Conservation (phyloP, 495 filamentous ascomycete genomes). For the Pyronema omphalodes region DNA sequence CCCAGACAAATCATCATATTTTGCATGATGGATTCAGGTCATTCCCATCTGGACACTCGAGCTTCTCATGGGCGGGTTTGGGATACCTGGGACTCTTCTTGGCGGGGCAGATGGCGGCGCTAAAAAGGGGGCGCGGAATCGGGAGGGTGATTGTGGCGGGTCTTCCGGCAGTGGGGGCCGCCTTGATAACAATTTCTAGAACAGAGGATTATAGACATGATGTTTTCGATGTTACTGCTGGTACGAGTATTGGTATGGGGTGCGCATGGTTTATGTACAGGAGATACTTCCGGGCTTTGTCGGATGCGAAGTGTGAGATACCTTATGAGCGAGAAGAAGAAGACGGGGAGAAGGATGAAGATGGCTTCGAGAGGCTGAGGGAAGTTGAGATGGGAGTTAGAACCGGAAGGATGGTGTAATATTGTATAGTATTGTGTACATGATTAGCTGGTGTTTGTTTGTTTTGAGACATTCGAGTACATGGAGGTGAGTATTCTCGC, state of each 20-base stretch:
- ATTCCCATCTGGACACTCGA: constrained; percentile 78
- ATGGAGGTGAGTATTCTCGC: no score
- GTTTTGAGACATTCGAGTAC: no score
- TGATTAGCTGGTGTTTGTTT: no score
- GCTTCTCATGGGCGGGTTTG: constrained; percentile 69
- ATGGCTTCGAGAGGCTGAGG: constrained; percentile 5
- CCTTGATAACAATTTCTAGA: constrained; percentile 76
- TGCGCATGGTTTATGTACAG: constrained; percentile 66
- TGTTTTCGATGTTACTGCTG: constrained; percentile 72
- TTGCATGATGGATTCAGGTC: constrained; percentile 87
- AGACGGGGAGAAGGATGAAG: neutral
- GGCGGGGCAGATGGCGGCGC: constrained; percentile 9
- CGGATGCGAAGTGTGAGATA: constrained; percentile 32
- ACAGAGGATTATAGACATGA: constrained; percentile 92
- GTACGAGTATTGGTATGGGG: constrained; percentile 50
- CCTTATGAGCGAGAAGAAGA: constrained; percentile 26
- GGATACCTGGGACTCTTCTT: constrained; percentile 65
- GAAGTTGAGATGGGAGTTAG: constrained; percentile 1
- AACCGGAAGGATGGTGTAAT: no score
- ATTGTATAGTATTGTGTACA: no score
- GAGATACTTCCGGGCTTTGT: constrained; percentile 31
- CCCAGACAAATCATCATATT: constrained; percentile 52
- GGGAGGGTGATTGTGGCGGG: constrained; percentile 44
- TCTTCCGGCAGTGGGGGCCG: constrained; percentile 57
- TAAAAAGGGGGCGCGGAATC: constrained; percentile 27